Evolutionary conservation across 257 asterid genomes (phyloP), one percentile per base, ranked within the genome.

Genomic region (Solanum ossicruentum): DNA sequence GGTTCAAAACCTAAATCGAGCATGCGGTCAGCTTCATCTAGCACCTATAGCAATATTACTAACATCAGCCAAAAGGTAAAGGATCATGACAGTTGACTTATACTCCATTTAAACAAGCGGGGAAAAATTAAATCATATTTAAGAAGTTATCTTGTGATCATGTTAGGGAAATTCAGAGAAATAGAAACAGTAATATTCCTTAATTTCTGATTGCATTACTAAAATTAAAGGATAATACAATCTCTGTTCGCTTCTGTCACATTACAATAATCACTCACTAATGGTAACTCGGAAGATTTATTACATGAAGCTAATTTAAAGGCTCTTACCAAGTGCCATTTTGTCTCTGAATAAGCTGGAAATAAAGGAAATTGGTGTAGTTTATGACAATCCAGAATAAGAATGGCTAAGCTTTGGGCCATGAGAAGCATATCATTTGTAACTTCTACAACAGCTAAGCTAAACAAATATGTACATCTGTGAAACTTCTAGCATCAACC

Each of bases 1-100:
- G 97, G 99, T 87, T 97, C 99, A 92, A 97, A 97, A 86, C 99
- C 99, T 98, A 97, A 92, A 89, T 97, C 99, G 84, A 97, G 99
- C 99, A 97, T 97, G 51, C 99, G 95, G 89, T 97, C 99, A 92
- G 99, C 99, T 91, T 97, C 99, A 84, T 97, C 99, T 57, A 97
- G 91, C 49, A 97, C 98, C 99, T 97, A 88, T 26, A 82, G 26
- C 83, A 86, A 39, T 71, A n/a, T 79, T 83, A 83, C 61, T 55
- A 83, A 63, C 45, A 67, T 72, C 66, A 60, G 55, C 23, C 52
- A 57, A 60, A 60, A 6, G n/a, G 8, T 75, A 73, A 61, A 72
- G 52, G 77, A 72, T 78, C 72, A 36, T 15, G 80, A 72, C 57
- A 72, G 80, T 12, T 72, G 12, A 72, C 10, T 20, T 45, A 32